Percentiles rank a stretch among this genome's conserved stretches.
phyloP scores from a whole-genome alignment of 2,329 filamentous ascomycete species.

The Trichoderma simmonsii region DNA sequence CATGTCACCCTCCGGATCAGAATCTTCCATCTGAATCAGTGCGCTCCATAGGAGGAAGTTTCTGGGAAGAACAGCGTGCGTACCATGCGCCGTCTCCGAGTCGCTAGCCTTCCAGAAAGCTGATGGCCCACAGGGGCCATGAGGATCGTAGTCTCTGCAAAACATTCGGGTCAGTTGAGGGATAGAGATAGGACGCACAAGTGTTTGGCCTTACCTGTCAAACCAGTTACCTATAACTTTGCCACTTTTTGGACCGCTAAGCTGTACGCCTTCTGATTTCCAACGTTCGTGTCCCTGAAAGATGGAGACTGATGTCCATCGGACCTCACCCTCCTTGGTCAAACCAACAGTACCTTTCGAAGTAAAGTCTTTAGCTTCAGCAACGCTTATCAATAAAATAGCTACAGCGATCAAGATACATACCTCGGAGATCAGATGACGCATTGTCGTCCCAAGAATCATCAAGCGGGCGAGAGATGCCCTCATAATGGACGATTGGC shows the following conservation, averaged over 20 bases:
- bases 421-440: slow-evolving; percentile 63
- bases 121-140: slow-evolving; percentile 70
- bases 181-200: slow-evolving; percentile 18
- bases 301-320: slow-evolving; percentile 70
- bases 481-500: slow-evolving; percentile 67
- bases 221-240: slow-evolving; percentile 72
- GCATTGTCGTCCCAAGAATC: slow-evolving; percentile 66
- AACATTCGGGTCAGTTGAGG: neutral
- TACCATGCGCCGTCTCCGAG: slow-evolving; percentile 24
- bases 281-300: slow-evolving; percentile 64
- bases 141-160: slow-evolving; percentile 58
- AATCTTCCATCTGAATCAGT: slow-evolving; percentile 24
- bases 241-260: slow-evolving; percentile 62
- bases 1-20: slow-evolving; percentile 28
- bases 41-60: slow-evolving; percentile 32
- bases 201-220: slow-evolving; percentile 52
- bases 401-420: slow-evolving; percentile 22
- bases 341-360: slow-evolving; percentile 57
- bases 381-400: slow-evolving; percentile 1
- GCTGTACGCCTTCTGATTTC: slow-evolving; percentile 73
- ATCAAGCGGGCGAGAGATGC: slow-evolving; percentile 60
- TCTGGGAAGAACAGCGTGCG: slow-evolving; percentile 26
- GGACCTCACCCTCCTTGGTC: slow-evolving; percentile 67
- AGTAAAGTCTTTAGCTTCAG: slow-evolving; percentile 26
- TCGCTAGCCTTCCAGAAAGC: slow-evolving; percentile 75